Base-by-base conservation (phyloP, 768 basidiomycete genomes). In the Termitomyces sp. region DNA sequence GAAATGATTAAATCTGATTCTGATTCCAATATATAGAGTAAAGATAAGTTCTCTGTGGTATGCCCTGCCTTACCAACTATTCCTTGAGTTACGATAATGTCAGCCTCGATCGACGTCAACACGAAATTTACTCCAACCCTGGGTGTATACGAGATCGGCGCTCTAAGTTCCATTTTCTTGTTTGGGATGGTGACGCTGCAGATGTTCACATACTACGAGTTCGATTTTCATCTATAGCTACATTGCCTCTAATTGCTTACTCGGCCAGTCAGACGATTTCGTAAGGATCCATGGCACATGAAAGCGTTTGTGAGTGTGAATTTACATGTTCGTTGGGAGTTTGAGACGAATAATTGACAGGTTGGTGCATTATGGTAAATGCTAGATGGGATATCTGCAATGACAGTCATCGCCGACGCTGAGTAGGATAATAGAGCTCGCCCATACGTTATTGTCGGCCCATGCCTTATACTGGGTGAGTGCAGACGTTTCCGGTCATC, bases 361-460 rank as follows among this genome's bases (percentile, higher is more conserved):
- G 59, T 61, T 4, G 59, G 50, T 19, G n/a, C 44, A 11, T 40
- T 61, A 43, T 60, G 59, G 59, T 53, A 21, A 50, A 31, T 19
- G 47, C 7, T 19, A 37, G 51, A 9, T 19, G 5, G 10, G 10
- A 27, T 32, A n/a, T 47, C 8, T 10, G 1, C 10, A 16, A 14
- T 2, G 19, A 19, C 17, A 53, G 16, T 43, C 10, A 16, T 43
- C 16, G n/a, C 25, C 21, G 29, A 37, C 11, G 7, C 25, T 32
- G 3, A 27, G 27, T 19, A 60, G 59, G 59, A 25, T n/a, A 2
- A 40, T 60, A 42, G 59, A 60, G 12, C 23, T 62, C 5, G 38
- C 46, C 11, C 46, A 47, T 32, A 55, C 37, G 5, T 6, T 48
- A 6, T 19, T 48, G 25, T 35, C 54, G 12, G 37, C 37, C 2